phyloP scores from a whole-genome alignment of 2,329 filamentous ascomycete species.

The Mollisiaceae sp. region DNA sequence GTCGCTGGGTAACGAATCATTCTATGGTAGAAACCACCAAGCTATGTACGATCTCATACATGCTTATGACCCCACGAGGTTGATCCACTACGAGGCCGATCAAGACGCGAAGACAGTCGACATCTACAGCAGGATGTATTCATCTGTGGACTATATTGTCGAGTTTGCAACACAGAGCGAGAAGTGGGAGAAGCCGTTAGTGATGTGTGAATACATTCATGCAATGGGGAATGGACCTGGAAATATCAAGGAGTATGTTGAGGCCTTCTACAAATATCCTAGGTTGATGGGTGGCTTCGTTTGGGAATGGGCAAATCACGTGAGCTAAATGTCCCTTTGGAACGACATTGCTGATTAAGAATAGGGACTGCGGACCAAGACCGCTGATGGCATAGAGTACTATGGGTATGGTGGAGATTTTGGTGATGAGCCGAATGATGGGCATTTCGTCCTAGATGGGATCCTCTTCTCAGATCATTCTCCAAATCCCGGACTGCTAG shows the following conservation, averaged over 20 bases:
- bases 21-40: constrained; percentile 59
- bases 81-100: constrained; percentile 63
- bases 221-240: constrained; percentile 67
- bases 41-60: constrained; percentile 62
- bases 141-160: constrained; percentile 45
- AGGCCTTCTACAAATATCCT: constrained; percentile 57
- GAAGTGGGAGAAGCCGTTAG: constrained; percentile 42
- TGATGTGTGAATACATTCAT: constrained; percentile 46
- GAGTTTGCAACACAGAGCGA: constrained; percentile 24
- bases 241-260: constrained; percentile 59
- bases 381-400: constrained; percentile 43
- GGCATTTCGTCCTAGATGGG: constrained; percentile 51
- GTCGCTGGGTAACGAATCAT: constrained; percentile 63
- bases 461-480: constrained; percentile 48
- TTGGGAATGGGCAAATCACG: constrained; percentile 53
- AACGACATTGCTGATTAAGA: constrained; percentile 13
- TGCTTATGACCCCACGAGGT: constrained; percentile 54
- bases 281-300: constrained; percentile 59
- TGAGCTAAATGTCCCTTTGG: constrained; percentile 17
- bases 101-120: constrained; percentile 56
- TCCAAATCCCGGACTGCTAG: constrained; percentile 48
- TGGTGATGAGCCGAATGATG: constrained; percentile 50
- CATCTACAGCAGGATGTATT: constrained; percentile 62
- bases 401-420: constrained; percentile 53
- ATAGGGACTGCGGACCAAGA: constrained; percentile 45